Evolutionary conservation across 805 yeast genomes (phyloP), one percentile per base, ranked within the genome.

Genomic region (Candida awuae): DNA sequence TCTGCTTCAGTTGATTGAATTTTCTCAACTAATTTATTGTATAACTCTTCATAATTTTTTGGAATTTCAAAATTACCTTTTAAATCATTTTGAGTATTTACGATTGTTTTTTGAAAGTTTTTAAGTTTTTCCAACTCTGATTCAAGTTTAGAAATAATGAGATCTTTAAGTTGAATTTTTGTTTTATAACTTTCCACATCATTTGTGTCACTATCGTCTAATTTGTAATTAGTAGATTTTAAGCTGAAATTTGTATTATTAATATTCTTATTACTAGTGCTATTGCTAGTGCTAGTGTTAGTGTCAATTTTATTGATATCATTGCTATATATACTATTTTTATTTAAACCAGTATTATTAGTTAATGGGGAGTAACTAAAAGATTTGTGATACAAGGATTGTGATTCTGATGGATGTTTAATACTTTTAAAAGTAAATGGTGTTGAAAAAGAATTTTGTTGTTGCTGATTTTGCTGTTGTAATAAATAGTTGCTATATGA

Each of bases 101-200:
- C 37, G 37, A 70, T 65, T 20, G 70, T 67, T 28, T 66, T 62
- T 41, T 79, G 63, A 10, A 73, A 63, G 20, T 60, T 58, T 31
- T 59, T 66, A 35, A 66, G 43, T 29, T 59, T 59, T 32, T 63
- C 61, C 12, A 71, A 56, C 40, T 73, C 77, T 20, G 51, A 52
- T 46, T 71, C 73, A 25, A 73, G 51, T 3, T 67, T 61, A 30
- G 66, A 65, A 28, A 73, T 68, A 29, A 70, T 68, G 1, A 68
- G 60, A 33, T 79, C 76, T 52, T 78, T 80, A 36, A 78, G 59
- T 41, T 68, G 68, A 36, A 80, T 51, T 45, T 76, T 75, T 34
- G 73, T 56, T 47, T 67, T 69, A 40, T 73, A 55, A 38, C 62
- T 58, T 33, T 71, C 74, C 10, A 45, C 25, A 4, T 16, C 26